Evolutionary conservation across 1,284 basidiomycete genomes (phyloP), one percentile per base, ranked within the genome.

Genomic region (Ganoderma meredithae): DNA sequence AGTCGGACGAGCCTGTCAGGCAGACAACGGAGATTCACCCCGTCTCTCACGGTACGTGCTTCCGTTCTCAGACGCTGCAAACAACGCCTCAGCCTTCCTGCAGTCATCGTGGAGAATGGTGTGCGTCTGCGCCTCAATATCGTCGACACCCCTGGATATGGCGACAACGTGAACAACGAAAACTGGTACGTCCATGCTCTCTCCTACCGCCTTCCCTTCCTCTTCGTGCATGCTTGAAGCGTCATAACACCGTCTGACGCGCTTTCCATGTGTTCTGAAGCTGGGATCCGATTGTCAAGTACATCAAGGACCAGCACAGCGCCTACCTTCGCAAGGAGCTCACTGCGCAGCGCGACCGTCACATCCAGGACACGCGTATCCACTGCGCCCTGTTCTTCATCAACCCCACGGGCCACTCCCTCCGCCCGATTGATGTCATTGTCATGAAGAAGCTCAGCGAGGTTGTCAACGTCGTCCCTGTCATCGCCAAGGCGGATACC

Each of bases 361-460:
- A 97, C 85, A 99, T 99, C 76, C 93, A 95, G 79, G 98, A 99
- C 83, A 98, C 97, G 25, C 93, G 98, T 71, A 98, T 99, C 73
- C 97, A 99, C 86, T 98, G 96, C 86, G 96, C 95, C 80, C 82
- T 99, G 68, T 99, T 97, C 89, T 99, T 99, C 84, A 97, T 99
- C 87, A 97, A 95, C 82, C 97, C 96, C 25, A 97, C 96, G 17
- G 96, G 97, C 25, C 97, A 98, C 81, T 91, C 93, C 3, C 88
- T 97, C 68, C 93, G 94, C 70, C 90, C 96, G 33, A 97, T 99
- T 78, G 98, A 99, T 78, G 93, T 99, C 61, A 96, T 96, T 74
- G 97, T 99, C 73, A 96, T 99, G 92, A 99, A 99, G 88, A 99
- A 98, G 86, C 86, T 99, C 66, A 93, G 92, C 79, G 97, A 99